phyloP scores from a whole-genome alignment of 1,284 basidiomycete species.

The Blastosporella zonata region DNA sequence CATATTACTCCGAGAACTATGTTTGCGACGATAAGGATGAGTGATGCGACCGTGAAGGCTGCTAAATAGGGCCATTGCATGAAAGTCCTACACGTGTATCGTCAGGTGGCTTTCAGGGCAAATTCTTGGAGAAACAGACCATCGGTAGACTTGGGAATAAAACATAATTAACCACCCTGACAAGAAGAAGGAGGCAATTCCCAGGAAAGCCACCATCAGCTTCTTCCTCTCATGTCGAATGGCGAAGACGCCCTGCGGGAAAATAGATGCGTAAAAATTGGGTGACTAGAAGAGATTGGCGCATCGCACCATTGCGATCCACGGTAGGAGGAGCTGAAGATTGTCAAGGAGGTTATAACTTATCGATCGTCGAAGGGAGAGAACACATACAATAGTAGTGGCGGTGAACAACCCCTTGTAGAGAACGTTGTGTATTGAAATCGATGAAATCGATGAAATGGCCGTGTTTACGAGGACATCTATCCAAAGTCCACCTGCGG shows the following conservation, averaged over 20 bases:
- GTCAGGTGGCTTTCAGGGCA: not conserved
- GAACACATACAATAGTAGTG: conserved; percentile 38
- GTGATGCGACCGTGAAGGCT: conserved; percentile 43
- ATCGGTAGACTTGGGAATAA: conserved; percentile 49
- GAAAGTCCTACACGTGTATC: conserved; percentile 37
- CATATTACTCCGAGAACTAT: conserved; percentile 45
- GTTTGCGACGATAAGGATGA: conserved; percentile 43
- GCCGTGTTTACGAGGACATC: conserved; percentile 49
- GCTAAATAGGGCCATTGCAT: conserved; percentile 56
- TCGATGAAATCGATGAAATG: conserved; percentile 37
- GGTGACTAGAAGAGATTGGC: not conserved
- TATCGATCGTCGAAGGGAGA: not conserved
- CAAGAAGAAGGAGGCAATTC: conserved; percentile 37
- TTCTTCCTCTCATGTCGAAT: conserved; percentile 44
- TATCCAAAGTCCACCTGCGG: conserved; percentile 52
- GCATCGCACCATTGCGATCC: conserved; percentile 40
- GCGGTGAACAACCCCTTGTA: conserved; percentile 46
- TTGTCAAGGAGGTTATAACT: not conserved
- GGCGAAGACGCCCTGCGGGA: conserved; percentile 49
- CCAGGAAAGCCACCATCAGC: conserved; percentile 43
- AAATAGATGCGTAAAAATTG: not conserved
- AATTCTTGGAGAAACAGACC: conserved; percentile 27
- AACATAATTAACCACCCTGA: conserved; percentile 50
- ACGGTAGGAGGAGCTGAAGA: conserved; percentile 45
- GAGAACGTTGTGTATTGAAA: conserved; percentile 39